Evolutionary conservation across 164 flowering plant genomes (phyloP).

Genomic region (Macadamia integrifolia): DNA sequence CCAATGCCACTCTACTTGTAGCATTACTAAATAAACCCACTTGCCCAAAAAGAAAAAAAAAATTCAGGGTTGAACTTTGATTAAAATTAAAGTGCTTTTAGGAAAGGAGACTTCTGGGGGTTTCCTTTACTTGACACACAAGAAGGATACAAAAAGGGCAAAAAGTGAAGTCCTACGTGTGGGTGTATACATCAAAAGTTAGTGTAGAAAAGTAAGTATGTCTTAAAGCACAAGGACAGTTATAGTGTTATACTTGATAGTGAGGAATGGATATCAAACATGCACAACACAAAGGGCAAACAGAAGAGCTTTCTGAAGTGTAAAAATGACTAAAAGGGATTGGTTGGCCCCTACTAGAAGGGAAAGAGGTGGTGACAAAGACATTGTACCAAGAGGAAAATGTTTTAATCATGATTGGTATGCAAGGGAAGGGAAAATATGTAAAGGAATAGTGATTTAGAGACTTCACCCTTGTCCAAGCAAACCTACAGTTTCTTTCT

Average conservation of each 20-base stretch:
- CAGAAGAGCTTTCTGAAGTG: neutral
- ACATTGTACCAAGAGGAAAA: constrained; percentile 43
- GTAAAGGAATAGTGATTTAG: constrained; percentile 18
- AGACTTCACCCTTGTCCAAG: constrained; percentile 57
- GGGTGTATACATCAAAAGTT: neutral
- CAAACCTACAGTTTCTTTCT: constrained; percentile 27
- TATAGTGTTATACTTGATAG: neutral
- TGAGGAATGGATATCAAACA: neutral
- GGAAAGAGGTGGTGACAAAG: constrained; percentile 31
- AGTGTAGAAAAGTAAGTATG: neutral
- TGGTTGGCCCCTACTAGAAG: constrained; percentile 32
- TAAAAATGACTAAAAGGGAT: constrained; percentile 26
- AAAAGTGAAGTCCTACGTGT: constrained; percentile 4
- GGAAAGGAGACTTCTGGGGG: constrained; percentile 17
- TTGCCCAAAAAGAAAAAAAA: too few species aligned
- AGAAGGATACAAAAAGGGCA: constrained; percentile 14
- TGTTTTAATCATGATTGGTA: constrained; percentile 35
- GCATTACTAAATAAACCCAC: too few species aligned
- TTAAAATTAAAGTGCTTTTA: constrained; percentile 11
- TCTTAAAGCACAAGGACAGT: constrained; percentile 26
- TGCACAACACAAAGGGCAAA: too few species aligned
- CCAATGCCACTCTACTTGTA: too few species aligned
- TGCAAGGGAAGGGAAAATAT: constrained; percentile 29
- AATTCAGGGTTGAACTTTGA: too few species aligned
- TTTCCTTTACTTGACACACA: constrained; percentile 18